Percentiles rank a stretch among this genome's conserved stretches.
phyloP scores from a whole-genome alignment of 148 eudicot genomes.

The Salicornia ramosissima region DNA sequence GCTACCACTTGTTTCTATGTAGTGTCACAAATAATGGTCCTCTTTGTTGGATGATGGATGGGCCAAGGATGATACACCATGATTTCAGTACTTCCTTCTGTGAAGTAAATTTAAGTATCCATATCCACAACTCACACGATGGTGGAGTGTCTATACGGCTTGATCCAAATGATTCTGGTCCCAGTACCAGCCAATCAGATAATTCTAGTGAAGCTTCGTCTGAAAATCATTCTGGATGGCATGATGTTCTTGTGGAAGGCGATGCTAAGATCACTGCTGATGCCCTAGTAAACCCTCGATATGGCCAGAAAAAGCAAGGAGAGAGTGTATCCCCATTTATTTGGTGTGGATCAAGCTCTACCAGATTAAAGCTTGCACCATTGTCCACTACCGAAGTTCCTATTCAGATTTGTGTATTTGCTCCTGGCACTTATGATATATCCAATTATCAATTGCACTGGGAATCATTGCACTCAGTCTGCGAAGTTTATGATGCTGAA shows the following conservation, averaged over 20 bases:
- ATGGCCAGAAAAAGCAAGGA: conserved; percentile 24
- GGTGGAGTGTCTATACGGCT: conserved; percentile 41
- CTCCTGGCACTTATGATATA: conserved; percentile 79
- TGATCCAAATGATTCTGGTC: conserved; percentile 39
- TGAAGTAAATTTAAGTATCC: conserved; percentile 61
- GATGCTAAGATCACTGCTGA: conserved; percentile 46
- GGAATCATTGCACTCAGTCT: conserved; percentile 33
- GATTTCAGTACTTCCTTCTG: conserved; percentile 56
- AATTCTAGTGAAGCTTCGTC: conserved; percentile 33
- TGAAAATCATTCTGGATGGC: conserved; percentile 79
- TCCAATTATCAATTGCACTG: conserved; percentile 68
- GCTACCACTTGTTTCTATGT: conserved; percentile 9
- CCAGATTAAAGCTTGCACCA: conserved; percentile 48
- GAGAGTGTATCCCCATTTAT: conserved; percentile 63
- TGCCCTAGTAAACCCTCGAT: conserved; percentile 19
- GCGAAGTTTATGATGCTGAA: conserved; percentile 21
- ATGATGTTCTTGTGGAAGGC: conserved; percentile 40
- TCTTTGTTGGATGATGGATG: conserved; percentile 69
- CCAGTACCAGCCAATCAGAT: conserved; percentile 26
- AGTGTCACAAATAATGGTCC: conserved; percentile 61
- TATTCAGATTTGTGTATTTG: conserved; percentile 61
- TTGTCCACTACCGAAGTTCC: conserved; percentile 58
- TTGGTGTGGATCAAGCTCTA: conserved; percentile 81
- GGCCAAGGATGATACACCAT: conserved; percentile 59
- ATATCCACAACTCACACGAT: conserved; percentile 65